These are phyloP conservation scores for Carex kokanica DNA, from an alignment of 176 grass and related monocot species.

Conservation along the genomic window DNA sequence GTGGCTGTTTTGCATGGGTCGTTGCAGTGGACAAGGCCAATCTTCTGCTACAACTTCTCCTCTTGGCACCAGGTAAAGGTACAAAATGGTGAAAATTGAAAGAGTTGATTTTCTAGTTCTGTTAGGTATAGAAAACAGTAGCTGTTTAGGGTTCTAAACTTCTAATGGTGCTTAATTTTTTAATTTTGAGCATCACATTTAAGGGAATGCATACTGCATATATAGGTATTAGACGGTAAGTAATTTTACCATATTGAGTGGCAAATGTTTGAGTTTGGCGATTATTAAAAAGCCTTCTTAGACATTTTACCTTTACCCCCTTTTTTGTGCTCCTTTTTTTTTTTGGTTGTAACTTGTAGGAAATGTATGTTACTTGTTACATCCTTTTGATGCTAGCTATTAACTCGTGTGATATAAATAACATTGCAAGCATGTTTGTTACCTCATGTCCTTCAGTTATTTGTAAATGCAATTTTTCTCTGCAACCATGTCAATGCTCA, in stretches of 20 bases:
- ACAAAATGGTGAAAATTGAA: neutral
- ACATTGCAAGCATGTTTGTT: neutral
- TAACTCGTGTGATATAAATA: neutral
- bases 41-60: neutral
- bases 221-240: neutral
- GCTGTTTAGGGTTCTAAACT: neutral
- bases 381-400: neutral
- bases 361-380: neutral
- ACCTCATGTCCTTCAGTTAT: neutral
- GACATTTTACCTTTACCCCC: neutral
- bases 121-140: neutral
- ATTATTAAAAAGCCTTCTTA: neutral
- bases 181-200: neutral
- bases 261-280: neutral
- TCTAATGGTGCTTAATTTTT: neutral
- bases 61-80: neutral
- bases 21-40: neutral
- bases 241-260: neutral
- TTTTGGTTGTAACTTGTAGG: neutral
- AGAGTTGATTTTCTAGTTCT: neutral
- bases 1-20: neutral
- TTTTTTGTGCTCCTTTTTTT: neutral
- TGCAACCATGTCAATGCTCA: neutral
- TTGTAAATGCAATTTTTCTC: neutral
- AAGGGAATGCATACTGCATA: neutral